Conservation (phyloP, 495 filamentous ascomycete species). For the Neurospora sp. region DNA sequence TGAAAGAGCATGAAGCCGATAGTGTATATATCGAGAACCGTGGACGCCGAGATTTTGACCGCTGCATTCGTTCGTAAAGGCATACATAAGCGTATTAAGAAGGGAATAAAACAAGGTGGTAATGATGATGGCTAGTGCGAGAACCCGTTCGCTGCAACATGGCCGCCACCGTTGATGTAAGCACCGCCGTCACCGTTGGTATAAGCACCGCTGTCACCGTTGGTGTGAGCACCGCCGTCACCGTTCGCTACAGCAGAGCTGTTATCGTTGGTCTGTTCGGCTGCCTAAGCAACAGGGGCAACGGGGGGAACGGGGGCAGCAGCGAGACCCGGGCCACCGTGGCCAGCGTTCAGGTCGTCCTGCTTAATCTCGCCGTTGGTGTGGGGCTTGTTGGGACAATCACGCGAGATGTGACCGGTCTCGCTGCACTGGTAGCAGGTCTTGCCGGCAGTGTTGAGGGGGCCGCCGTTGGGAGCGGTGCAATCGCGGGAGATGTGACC, state of each 20-base stretch:
- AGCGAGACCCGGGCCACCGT: conserved; percentile 7
- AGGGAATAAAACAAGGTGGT: background rate
- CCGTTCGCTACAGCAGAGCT: too few relatives aligned
- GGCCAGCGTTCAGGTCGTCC: conserved; percentile 18
- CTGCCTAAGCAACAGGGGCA: conserved; percentile 23
- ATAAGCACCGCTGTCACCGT: background rate
- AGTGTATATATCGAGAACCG: background rate
- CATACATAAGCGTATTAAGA: background rate
- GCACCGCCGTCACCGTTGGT: background rate
- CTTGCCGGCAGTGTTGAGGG: conserved; percentile 90
- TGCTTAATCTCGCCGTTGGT: conserved; percentile 37
- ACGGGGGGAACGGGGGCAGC: conserved; percentile 17
- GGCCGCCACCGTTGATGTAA: background rate
- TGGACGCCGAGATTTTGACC: background rate
- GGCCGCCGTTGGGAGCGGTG: conserved; percentile 92
- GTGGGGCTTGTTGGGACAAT: conserved; percentile 61
- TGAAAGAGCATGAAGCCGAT: background rate
- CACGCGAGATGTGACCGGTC: conserved; percentile 90
- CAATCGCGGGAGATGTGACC: conserved; percentile 98
- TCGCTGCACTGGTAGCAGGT: conserved; percentile 97
- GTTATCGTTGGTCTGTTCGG: conserved; percentile 11
- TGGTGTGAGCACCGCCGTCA: background rate
- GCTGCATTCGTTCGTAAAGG: conserved; percentile 1
- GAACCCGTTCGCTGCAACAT: background rate
- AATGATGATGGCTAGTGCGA: background rate